Evolutionary conservation across 176 grass and related monocot genomes (phyloP).

Genomic region (Carex cristatella): DNA sequence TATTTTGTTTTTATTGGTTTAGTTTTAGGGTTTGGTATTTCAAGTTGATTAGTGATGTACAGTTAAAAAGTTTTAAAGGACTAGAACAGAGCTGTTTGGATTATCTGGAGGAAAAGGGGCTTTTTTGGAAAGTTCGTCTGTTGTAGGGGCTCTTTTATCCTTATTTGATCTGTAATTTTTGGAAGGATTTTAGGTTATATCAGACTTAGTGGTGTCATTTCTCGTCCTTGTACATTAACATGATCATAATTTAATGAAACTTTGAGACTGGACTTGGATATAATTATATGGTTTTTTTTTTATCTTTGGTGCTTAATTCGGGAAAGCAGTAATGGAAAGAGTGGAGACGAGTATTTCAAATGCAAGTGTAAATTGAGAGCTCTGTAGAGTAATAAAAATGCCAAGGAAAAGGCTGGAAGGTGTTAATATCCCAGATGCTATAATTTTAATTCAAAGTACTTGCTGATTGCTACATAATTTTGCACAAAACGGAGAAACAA

Average conservation of each 20-base stretch:
- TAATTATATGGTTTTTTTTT: not conserved
- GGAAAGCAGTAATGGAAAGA: not conserved
- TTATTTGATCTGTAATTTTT: not conserved
- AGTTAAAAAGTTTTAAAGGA: slow-evolving; percentile 2
- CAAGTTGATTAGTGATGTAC: slow-evolving; percentile 9
- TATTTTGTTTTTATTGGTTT: slow-evolving; percentile 1
- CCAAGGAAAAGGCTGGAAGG: not conserved
- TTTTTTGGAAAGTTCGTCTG: not conserved
- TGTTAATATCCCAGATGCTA: not conserved
- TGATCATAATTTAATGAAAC: not conserved
- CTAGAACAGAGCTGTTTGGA: not conserved
- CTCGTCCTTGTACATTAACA: slow-evolving; percentile 9
- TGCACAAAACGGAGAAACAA: not conserved
- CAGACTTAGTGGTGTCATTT: not conserved
- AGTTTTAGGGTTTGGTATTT: not conserved
- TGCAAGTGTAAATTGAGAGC: not conserved
- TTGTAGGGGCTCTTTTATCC: not conserved
- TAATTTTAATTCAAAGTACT: not conserved
- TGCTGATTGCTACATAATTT: not conserved
- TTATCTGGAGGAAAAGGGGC: not conserved
- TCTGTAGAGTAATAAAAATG: not conserved
- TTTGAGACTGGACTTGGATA: not conserved
- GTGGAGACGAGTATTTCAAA: not conserved
- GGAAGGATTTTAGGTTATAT: slow-evolving; percentile 4
- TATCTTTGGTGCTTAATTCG: not conserved